Conservation (phyloP, 352 stramenopile genomes). For the Plasmopara muralis region DNA sequence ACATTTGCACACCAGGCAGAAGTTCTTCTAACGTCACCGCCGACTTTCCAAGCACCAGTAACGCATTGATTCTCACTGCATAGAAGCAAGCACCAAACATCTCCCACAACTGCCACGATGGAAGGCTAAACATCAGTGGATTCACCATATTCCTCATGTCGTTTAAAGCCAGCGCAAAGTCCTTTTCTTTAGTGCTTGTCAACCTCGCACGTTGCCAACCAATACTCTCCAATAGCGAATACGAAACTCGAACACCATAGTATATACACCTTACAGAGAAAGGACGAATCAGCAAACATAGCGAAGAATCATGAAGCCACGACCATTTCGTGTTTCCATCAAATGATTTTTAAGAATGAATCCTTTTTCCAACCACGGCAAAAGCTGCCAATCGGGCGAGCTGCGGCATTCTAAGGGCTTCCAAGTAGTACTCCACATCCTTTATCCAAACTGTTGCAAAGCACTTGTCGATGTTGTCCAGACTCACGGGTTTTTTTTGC, state of each 20-base stretch:
- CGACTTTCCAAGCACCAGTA: constrained; percentile 20
- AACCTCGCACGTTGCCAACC: background rate
- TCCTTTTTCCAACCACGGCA: background rate
- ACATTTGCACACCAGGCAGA: constrained; percentile 12
- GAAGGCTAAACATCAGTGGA: background rate
- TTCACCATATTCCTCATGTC: constrained; percentile 3
- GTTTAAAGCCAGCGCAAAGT: constrained; percentile 1
- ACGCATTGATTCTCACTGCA: constrained; percentile 30
- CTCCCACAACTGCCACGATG: constrained; percentile 10
- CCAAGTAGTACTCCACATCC: constrained; percentile 2
- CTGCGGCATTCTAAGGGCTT: background rate
- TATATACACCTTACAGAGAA: too few species aligned
- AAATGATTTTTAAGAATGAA: background rate
- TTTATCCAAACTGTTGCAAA: constrained; percentile 3
- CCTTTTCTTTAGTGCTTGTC: background rate
- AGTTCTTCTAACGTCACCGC: constrained; percentile 18
- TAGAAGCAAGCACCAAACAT: constrained; percentile 36
- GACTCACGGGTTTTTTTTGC: background rate
- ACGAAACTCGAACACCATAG: constrained; percentile 7
- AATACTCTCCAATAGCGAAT: constrained; percentile 8
- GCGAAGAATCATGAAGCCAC: constrained; percentile 22
- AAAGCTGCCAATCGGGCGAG: constrained; percentile 8
- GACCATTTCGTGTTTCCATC: constrained; percentile 17
- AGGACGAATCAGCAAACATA: constrained; percentile 21
- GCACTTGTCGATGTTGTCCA: constrained; percentile 1